A percentile compares a stretch with the other conserved stretches of the same genome.
Evolutionary conservation across 148 eudicot species (phyloP).

Genomic region (Beta vulgaris): DNA sequence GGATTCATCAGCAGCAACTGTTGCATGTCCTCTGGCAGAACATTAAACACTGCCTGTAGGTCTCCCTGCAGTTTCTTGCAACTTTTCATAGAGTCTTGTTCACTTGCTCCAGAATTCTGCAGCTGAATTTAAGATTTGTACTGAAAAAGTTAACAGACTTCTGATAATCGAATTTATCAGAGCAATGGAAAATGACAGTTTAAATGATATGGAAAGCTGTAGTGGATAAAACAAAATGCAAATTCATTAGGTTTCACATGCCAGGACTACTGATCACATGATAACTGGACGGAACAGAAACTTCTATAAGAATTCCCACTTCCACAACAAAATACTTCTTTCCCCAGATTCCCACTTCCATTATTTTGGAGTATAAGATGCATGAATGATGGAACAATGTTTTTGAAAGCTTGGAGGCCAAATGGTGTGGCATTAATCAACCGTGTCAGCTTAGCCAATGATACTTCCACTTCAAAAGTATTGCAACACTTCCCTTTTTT

Average conservation of each 20-base stretch:
- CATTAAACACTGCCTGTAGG: constrained; percentile 59
- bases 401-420: too few species aligned
- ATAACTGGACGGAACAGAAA: neutral
- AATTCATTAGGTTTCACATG: neutral
- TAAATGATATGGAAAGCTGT: neutral
- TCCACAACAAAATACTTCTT: too few species aligned
- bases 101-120: constrained; percentile 40
- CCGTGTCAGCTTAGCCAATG: too few species aligned
- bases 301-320: too few species aligned
- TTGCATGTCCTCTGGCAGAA: constrained; percentile 77
- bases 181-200: neutral
- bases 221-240: neutral
- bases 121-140: constrained; percentile 22
- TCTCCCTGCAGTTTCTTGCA: constrained; percentile 72
- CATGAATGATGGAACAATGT: too few species aligned
- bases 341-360: too few species aligned
- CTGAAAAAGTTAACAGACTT: neutral
- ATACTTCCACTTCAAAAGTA: too few species aligned
- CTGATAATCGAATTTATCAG: neutral
- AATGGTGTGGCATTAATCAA: too few species aligned
- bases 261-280: neutral
- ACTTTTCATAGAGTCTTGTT: constrained; percentile 39
- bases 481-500: too few species aligned
- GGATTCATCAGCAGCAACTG: constrained; percentile 81
- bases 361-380: too few species aligned